A percentile compares a stretch with the other conserved stretches of the same genome.
phyloP scores from a whole-genome alignment of 2,329 filamentous ascomycete species.

The Phaeophleospora eucalypticola region DNA sequence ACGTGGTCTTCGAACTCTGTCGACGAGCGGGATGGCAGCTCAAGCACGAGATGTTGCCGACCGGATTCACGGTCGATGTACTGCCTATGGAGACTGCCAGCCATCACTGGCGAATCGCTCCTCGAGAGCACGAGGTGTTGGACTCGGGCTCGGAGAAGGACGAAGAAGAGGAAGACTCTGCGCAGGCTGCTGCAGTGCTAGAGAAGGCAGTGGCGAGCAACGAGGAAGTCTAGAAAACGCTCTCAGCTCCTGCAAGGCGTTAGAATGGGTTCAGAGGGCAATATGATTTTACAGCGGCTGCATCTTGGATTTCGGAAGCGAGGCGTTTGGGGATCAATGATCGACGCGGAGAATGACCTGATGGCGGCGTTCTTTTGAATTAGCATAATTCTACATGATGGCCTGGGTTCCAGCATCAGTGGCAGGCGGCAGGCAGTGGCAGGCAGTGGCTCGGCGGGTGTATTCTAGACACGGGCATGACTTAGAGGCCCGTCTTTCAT shows the following conservation, averaged over 20 bases:
- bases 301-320: not conserved
- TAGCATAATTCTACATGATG: no score
- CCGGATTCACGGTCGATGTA: slow-evolving; percentile 24
- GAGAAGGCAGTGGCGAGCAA: no score
- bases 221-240: not conserved
- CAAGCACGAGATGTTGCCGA: slow-evolving; percentile 76
- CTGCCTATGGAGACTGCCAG: not conserved
- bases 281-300: no score
- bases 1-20: slow-evolving; percentile 82
- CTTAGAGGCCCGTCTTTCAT: no score
- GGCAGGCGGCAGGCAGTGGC: not conserved
- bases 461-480: no score
- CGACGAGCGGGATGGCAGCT: slow-evolving; percentile 71
- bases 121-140: not conserved
- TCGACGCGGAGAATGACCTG: no score
- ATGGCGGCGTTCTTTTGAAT: no score
- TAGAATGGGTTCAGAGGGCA: no score
- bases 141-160: not conserved
- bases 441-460: no score
- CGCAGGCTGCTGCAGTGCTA: no score
- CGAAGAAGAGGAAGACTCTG: no score
- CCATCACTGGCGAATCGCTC: not conserved
- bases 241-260: no score
- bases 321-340: not conserved
- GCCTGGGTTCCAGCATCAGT: slow-evolving; percentile 2